Base-by-base conservation (phyloP, 2,329 filamentous ascomycete genomes). In the Ophiostoma sp. region DNA sequence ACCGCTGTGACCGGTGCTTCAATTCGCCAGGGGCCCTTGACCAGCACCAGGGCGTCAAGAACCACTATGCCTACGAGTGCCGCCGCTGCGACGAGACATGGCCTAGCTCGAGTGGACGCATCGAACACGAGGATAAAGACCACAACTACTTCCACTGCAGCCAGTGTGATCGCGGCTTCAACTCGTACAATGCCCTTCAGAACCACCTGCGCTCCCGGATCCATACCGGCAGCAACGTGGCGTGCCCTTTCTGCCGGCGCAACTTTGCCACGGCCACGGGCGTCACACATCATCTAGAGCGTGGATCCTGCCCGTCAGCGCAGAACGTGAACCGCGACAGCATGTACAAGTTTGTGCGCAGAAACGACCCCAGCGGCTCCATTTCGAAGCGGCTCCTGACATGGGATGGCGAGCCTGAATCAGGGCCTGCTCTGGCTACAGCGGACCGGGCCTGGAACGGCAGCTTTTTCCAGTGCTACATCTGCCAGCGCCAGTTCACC, bases 261-360 rank as follows among this genome's bases (percentile, higher is more conserved):
- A 41, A 8, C 2, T 85, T 79, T 70, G 76, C 80, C 9, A 81
- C 82, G 0, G 84, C 85, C 1, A 84, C 82, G 0, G 86, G 85
- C 4, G 71, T 88, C 4, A 73, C 77, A 0, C 79, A 86, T 73
- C 85, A 89, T 70, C 75, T 89, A 0, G 87, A 89, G 71, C 76
- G 73, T 0, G 82, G 82, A n/a, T 75, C 78, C 0, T 89, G 87
- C 66, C 79, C 79, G 0, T 74, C 75, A 0, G 82, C 83, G 0
- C 76, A 74, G 0, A 67, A 71, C 2, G 60, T 87, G 1, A 80
- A 83, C 73, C 81, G 83, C 9, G 80, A 84, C 9, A 75, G 71
- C 2, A 78, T 89, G 4, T 82, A 82, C 74, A 70, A 73, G 0
- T 73, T 79, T 11, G 75, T 88, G 7, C 79, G 79, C 2, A 69